Conservation (phyloP, 257 asterid species). For the Nicotiana tabacum region DNA sequence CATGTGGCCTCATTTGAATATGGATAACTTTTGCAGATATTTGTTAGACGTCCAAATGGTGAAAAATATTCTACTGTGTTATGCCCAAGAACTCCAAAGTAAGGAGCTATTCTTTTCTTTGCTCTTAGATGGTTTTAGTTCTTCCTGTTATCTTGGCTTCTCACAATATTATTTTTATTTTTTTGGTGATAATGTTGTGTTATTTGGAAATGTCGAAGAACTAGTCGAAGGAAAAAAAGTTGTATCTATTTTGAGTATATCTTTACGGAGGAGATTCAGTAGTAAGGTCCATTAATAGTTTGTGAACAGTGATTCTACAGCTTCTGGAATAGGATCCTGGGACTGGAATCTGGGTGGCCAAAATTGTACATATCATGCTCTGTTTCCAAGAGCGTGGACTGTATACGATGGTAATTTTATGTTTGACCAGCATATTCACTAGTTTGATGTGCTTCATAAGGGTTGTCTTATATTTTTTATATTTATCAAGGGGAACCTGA, state of each 20-base stretch:
- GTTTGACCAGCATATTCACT: constrained; percentile 16
- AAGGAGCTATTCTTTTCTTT: constrained; percentile 25
- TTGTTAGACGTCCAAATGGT: constrained; percentile 77
- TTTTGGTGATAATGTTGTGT: neutral
- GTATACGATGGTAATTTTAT: constrained; percentile 69
- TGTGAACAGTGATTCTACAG: constrained; percentile 63
- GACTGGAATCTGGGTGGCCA: constrained; percentile 84
- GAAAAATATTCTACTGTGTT: constrained; percentile 68
- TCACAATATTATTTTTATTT: neutral
- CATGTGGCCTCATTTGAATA: constrained; percentile 7
- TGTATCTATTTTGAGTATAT: neutral
- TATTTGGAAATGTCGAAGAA: neutral
- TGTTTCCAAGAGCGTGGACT: constrained; percentile 99
- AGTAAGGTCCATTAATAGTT: constrained; percentile 16
- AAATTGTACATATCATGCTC: constrained; percentile 80
- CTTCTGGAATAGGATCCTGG: constrained; percentile 91
- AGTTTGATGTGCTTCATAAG: constrained; percentile 11
- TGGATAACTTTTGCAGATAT: constrained; percentile 47
- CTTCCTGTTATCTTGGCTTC: neutral
- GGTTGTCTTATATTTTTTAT: constrained; percentile 16
- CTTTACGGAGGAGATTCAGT: neutral
- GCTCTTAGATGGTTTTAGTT: constrained; percentile 1
- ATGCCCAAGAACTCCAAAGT: constrained; percentile 65
- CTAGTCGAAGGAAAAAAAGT: neutral
- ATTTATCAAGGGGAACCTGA: constrained; percentile 87